Conservation (phyloP, 345 rosid species). For the Hibiscus syriacus region DNA sequence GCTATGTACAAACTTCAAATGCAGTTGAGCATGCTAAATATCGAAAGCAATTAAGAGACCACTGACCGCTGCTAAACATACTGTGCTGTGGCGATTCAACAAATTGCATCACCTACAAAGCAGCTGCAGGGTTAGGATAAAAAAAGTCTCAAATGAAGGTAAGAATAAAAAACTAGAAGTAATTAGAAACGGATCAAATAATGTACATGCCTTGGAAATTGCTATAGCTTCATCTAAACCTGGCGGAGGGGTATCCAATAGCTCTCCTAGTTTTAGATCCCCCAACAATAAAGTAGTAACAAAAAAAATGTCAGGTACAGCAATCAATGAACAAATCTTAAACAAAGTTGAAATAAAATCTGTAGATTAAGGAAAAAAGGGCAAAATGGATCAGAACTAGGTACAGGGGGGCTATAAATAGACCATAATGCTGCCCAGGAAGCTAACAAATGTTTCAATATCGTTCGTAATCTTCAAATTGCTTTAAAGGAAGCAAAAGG, state of each 20-base stretch:
- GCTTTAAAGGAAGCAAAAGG: background rate
- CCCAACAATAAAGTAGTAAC: conserved; percentile 28
- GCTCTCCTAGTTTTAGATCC: conserved; percentile 67
- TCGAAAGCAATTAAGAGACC: background rate
- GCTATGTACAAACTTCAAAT: conserved; percentile 4
- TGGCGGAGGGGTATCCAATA: conserved; percentile 67
- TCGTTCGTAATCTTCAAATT: too few species aligned
- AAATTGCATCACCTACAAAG: conserved; percentile 62
- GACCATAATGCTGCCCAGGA: background rate
- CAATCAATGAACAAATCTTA: background rate
- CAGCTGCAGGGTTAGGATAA: conserved; percentile 8
- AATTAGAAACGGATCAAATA: background rate
- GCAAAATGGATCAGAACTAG: background rate
- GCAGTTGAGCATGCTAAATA: background rate
- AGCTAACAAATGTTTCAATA: too few species aligned
- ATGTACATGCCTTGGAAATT: conserved; percentile 54
- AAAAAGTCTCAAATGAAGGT: background rate
- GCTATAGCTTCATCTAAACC: conserved; percentile 73
- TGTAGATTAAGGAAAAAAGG: too few species aligned
- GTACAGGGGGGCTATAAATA: background rate
- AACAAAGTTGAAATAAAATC: conserved; percentile 1
- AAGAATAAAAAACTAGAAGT: background rate
- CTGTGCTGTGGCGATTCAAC: conserved; percentile 55
- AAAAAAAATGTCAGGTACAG: background rate
- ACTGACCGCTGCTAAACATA: conserved; percentile 70